phyloP scores from a whole-genome alignment of 805 yeast species.

The Saccharomycopsis microspora region DNA sequence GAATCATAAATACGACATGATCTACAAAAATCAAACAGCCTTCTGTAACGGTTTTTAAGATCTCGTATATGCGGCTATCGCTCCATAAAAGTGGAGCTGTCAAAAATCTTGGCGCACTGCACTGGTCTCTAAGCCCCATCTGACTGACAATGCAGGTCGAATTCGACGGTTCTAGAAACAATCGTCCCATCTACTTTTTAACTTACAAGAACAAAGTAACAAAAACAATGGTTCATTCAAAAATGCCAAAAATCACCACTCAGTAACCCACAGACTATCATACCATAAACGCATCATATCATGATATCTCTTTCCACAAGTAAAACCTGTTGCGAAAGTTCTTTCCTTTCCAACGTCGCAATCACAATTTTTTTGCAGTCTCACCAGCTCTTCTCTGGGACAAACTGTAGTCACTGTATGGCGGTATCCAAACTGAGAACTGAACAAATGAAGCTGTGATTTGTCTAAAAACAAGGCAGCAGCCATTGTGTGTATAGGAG shows the following conservation, averaged over 20 bases:
- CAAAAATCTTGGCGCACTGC: too few relatives aligned
- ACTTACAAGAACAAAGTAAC: neutral
- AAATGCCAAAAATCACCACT: conserved; percentile 4
- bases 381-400: conserved; percentile 36
- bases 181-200: neutral
- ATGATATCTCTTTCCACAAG: conserved; percentile 25
- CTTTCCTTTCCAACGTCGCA: conserved; percentile 69
- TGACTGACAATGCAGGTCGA: neutral
- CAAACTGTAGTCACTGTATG: conserved; percentile 51
- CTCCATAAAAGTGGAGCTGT: too few relatives aligned
- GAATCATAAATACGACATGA: too few relatives aligned
- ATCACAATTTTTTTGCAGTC: conserved; percentile 51
- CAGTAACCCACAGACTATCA: conserved; percentile 8
- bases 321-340: conserved; percentile 40
- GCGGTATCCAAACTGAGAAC: conserved; percentile 42
- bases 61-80: too few relatives aligned
- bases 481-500: conserved; percentile 61
- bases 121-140: neutral
- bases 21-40: too few relatives aligned
- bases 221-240: neutral
- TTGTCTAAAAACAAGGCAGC: conserved; percentile 42
- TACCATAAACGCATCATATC: conserved; percentile 15
- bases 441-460: conserved; percentile 45
- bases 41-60: too few relatives aligned
- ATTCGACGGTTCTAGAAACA: neutral